Evolutionary conservation across 345 rosid species (phyloP), one percentile per base, ranked within the genome.

Genomic region (Melaleuca alternifolia): DNA sequence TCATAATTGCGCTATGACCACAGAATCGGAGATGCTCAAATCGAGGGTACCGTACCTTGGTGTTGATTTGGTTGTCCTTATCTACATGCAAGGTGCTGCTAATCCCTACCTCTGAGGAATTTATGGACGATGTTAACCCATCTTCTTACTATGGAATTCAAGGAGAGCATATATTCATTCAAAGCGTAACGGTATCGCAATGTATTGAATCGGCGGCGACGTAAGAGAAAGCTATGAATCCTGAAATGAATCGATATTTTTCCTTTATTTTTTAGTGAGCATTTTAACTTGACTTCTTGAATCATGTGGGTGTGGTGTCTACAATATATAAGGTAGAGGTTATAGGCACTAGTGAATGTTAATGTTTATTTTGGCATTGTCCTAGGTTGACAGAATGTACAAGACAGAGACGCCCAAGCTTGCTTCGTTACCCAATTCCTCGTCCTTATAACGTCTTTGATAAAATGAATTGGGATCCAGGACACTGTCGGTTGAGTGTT

Each of bases 401-500:
- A 87, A 85, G 88, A 90, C 87, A 77, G 82, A 23, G 87, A 85
- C 54, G 65, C 28, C 28, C 90, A 84, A 28, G 90, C 92, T 8
- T 28, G 88, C 65, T 89, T 93, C 88, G 51, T 87, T 7, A 89
- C 85, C 10, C 93, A 93, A 75, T 84, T 90, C 26, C 16, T 84
- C 3, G 83, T 91, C 50, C 90, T 94, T 1, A 92, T 91, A 81
- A 88, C 94, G 88, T 90, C 95, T 2, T 93, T 86, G 84, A 92
- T 51, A 92, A 92, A 90, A 93, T 92, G 95, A 90, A 88, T 21
- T 91, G 96, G 6, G 93, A 93, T 56, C 85, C 92, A 51, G 94
- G 94, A 48, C 91, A 93, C 84, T 94, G 92, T 51, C 92, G 93
- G 96, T 89, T 92, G 77, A 92, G 94, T 62, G 90, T 93, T 77